phyloP scores from a whole-genome alignment of 1,139 yeast genomes.

The Yamadazyma sp. region DNA sequence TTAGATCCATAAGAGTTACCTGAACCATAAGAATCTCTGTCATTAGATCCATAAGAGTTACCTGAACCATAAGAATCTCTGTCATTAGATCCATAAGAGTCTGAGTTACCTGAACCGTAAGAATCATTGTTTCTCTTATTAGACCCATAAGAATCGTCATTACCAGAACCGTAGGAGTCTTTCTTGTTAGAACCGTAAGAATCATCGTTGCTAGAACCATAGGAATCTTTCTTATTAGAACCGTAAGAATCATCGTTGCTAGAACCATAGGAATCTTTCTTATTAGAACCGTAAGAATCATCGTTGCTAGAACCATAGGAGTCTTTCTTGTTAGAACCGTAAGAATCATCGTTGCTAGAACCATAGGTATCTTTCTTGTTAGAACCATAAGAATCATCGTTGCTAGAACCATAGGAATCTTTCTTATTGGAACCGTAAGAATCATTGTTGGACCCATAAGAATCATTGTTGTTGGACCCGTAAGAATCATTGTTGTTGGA shows the following conservation, averaged over 20 bases:
- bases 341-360: conserved; percentile 15
- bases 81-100: conserved; percentile 16
- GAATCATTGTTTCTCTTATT: conserved; percentile 13
- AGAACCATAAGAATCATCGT: conserved; percentile 10
- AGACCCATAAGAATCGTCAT: conserved; percentile 15
- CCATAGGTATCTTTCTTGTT: conserved; percentile 16
- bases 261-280: too few species aligned
- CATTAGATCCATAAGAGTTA: conserved; percentile 10
- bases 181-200: conserved; percentile 20
- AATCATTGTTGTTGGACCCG: conserved; percentile 14
- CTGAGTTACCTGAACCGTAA: conserved; percentile 18
- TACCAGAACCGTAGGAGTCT: conserved; percentile 11
- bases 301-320: conserved; percentile 8
- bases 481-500: conserved; percentile 14
- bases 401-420: conserved; percentile 6
- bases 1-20: conserved; percentile 5
- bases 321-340: conserved; percentile 16
- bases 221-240: conserved; percentile 8
- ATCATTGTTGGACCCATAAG: background rate
- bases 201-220: conserved; percentile 8
- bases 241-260: conserved; percentile 9
- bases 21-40: conserved; percentile 18
- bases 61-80: too few species aligned
- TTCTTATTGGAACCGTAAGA: background rate
- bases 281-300: conserved; percentile 15